A percentile compares a stretch with the other conserved stretches of the same genome.
Conservation (phyloP, 176 grass and related monocot species). For the Phoenix dactylifera region DNA sequence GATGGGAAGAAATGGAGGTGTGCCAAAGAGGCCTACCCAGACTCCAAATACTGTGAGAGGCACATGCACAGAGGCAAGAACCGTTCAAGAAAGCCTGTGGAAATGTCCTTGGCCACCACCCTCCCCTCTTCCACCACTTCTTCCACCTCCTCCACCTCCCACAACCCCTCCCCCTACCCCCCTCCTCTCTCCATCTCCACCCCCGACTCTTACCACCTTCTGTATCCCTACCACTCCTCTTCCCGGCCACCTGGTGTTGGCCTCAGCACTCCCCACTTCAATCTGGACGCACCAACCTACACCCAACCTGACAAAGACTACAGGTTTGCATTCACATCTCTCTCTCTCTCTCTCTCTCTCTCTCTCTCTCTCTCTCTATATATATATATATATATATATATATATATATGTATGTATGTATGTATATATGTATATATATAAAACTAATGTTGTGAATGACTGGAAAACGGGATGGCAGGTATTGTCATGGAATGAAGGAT, state of each 20-base stretch:
- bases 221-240: too few relatives aligned
- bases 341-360: background rate
- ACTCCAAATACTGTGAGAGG: slow-evolving; percentile 98
- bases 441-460: background rate
- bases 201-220: too few relatives aligned
- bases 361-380: too few relatives aligned
- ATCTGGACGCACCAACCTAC: slow-evolving; percentile 34
- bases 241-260: too few relatives aligned
- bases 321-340: slow-evolving; percentile 15
- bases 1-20: slow-evolving; percentile 99
- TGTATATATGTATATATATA: too few relatives aligned
- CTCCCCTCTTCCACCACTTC: slow-evolving; percentile 18
- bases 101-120: slow-evolving; percentile 78
- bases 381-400: too few relatives aligned
- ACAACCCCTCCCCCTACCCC: slow-evolving; percentile 1
- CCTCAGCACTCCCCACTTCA: slow-evolving; percentile 33
- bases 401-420: too few relatives aligned
- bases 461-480: slow-evolving; percentile 28
- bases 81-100: slow-evolving; percentile 99
- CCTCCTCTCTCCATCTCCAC: background rate
- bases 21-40: slow-evolving; percentile 84
- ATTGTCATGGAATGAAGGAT: slow-evolving; percentile 46
- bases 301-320: slow-evolving; percentile 36
- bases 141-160: slow-evolving; percentile 6
- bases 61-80: slow-evolving; percentile 98